Evolutionary conservation across 176 grass and related monocot species (phyloP).

Genomic region (Zoysia pacifica): DNA sequence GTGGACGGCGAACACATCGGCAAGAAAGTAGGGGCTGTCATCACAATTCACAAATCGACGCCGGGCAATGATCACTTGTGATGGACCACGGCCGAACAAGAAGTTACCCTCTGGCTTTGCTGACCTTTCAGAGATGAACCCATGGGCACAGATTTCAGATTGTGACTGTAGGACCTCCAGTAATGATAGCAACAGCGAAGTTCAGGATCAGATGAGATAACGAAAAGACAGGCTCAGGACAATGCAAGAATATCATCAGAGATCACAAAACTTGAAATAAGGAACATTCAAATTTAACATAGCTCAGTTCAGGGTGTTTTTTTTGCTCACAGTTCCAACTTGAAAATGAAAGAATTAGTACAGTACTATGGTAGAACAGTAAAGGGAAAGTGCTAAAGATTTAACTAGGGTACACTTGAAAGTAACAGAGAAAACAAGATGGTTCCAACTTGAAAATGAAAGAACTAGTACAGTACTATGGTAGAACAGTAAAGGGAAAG

Average conservation of each 20-base stretch:
- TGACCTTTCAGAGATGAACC: constrained; percentile 34
- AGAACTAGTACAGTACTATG: constrained; percentile 13
- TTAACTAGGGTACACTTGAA: constrained; percentile 27
- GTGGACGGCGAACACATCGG: constrained; percentile 45
- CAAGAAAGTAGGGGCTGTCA: constrained; percentile 44
- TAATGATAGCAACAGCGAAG: constrained; percentile 52
- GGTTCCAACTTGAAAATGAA: constrained; percentile 25
- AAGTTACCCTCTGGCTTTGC: neutral
- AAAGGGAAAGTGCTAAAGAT: constrained; percentile 42
- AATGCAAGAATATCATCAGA: constrained; percentile 13
- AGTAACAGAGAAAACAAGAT: constrained; percentile 20
- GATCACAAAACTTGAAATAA: constrained; percentile 14
- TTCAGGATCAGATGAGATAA: constrained; percentile 51
- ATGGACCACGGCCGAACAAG: constrained; percentile 44
- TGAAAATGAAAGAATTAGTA: constrained; percentile 30
- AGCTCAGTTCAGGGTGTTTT: constrained; percentile 14
- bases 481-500: constrained; percentile 15
- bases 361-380: neutral
- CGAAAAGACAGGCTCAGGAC: constrained; percentile 39
- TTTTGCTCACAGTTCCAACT: constrained; percentile 4
- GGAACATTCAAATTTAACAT: constrained; percentile 1
- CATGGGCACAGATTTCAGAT: constrained; percentile 43
- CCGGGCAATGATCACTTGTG: constrained; percentile 39
- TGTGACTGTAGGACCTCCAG: constrained; percentile 37
- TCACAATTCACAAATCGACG: constrained; percentile 29